Evolutionary conservation across 2,329 filamentous ascomycete species (phyloP).

Genomic region (Phialophora macrospora): DNA sequence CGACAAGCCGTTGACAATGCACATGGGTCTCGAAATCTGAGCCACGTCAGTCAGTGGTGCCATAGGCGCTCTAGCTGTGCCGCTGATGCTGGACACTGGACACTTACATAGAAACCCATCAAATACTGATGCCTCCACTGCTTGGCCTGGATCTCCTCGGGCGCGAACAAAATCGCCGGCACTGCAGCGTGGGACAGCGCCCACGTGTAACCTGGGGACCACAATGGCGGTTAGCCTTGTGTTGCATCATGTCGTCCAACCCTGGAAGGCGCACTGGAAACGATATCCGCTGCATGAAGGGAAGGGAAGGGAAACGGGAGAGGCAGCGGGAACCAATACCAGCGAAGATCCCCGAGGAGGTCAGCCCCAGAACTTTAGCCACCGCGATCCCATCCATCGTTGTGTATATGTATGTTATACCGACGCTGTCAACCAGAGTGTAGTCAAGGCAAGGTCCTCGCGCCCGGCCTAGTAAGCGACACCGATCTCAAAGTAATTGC

Average conservation of each 20-base stretch:
- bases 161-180: conserved; percentile 27
- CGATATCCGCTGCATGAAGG: not conserved
- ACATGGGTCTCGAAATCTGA: conserved; percentile 31
- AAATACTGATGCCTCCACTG: conserved; percentile 32
- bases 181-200: conserved; percentile 30
- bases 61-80: not conserved
- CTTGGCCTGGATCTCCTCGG: conserved; percentile 19
- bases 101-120: conserved; percentile 26
- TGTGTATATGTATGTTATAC: not conserved
- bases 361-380: conserved; percentile 27
- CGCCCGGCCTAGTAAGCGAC: not conserved
- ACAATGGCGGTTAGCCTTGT: not conserved
- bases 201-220: conserved; percentile 33
- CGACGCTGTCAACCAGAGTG: not conserved
- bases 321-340: conserved; percentile 5
- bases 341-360: conserved; percentile 27
- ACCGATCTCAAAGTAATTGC: not conserved
- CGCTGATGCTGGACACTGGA: not conserved
- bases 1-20: conserved; percentile 26
- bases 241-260: not conserved
- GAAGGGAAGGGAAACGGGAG: too few species aligned
- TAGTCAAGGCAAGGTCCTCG: not conserved
- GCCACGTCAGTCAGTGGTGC: not conserved
- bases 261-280: not conserved
- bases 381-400: conserved; percentile 33